These are phyloP conservation scores for Adiantum capillusveneris DNA, from an alignment of 75 land plant genomes.

Conservation along the genomic window DNA sequence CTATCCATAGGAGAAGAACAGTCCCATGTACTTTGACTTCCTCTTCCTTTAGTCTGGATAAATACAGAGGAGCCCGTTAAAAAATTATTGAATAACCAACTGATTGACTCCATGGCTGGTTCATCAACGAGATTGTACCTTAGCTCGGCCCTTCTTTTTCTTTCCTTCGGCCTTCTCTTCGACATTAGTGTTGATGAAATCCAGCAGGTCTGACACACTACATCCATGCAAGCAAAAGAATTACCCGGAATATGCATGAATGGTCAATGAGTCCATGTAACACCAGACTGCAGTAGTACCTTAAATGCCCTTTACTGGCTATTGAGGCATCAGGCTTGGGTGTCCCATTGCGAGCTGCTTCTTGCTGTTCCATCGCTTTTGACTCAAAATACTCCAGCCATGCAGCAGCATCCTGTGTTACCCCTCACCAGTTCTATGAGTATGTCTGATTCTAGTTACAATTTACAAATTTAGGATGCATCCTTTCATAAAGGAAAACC, in stretches of 20 bases:
- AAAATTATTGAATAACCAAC: too few relatives aligned
- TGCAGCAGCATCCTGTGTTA: constrained; percentile 86
- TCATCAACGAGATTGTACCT: constrained; percentile 45
- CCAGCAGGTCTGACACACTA: constrained; percentile 72
- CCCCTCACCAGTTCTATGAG: too few relatives aligned
- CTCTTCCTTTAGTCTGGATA: constrained; percentile 14
- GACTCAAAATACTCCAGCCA: constrained; percentile 98
- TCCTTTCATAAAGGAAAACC: too few relatives aligned
- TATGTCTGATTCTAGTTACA: too few relatives aligned
- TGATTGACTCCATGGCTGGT: too few relatives aligned
- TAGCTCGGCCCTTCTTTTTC: constrained; percentile 43
- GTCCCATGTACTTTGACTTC: background rate
- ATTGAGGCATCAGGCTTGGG: constrained; percentile 96
- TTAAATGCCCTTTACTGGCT: constrained; percentile 91
- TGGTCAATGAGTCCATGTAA: background rate
- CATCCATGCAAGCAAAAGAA: background rate
- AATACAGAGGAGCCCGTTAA: background rate
- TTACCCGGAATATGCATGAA: too few relatives aligned
- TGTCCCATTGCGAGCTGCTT: constrained; percentile 92
- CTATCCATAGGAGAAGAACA: background rate
- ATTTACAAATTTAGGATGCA: too few relatives aligned
- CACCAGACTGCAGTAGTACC: constrained; percentile 34
- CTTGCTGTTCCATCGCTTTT: constrained; percentile 86
- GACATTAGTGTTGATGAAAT: constrained; percentile 73
- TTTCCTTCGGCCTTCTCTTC: constrained; percentile 38